A percentile compares a stretch with the other conserved stretches of the same genome.
phyloP scores from a whole-genome alignment of 768 basidiomycete genomes.

The Hortiboletus campestris region DNA sequence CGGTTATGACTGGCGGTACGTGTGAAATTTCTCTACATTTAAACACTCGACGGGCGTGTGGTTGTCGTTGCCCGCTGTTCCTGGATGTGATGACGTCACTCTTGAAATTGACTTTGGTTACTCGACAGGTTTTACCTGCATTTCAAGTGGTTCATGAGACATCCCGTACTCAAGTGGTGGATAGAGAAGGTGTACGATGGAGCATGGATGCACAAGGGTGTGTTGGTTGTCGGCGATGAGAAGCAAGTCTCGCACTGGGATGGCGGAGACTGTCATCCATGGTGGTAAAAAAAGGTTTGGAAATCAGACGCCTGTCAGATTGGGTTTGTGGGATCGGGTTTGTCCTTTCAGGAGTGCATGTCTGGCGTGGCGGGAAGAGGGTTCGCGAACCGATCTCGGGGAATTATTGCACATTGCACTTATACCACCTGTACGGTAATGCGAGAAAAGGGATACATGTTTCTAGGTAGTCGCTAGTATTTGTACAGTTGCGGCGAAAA shows the following conservation, averaged over 20 bases:
- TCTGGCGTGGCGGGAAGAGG: no score
- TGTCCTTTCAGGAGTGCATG: no score
- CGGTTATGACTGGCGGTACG: constrained; percentile 36
- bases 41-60: no score
- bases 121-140: constrained; percentile 29
- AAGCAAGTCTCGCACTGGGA: constrained; percentile 21
- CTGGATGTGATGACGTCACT: no score
- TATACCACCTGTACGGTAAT: no score
- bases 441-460: no score
- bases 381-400: no score
- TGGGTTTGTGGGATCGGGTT: no score
- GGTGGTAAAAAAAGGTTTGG: not conserved
- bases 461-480: no score
- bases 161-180: constrained; percentile 42
- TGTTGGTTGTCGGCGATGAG: constrained; percentile 37
- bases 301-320: no score
- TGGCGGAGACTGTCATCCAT: constrained; percentile 25
- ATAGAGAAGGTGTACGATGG: constrained; percentile 37
- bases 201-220: constrained; percentile 37
- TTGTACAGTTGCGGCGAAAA: no score
- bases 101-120: constrained; percentile 1
- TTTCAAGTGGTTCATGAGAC: constrained; percentile 38
- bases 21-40: not conserved
- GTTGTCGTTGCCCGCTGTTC: not conserved
- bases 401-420: no score